Evolutionary conservation across 2,329 filamentous ascomycete genomes (phyloP).

Genomic region (Ascochyta rabiei): DNA sequence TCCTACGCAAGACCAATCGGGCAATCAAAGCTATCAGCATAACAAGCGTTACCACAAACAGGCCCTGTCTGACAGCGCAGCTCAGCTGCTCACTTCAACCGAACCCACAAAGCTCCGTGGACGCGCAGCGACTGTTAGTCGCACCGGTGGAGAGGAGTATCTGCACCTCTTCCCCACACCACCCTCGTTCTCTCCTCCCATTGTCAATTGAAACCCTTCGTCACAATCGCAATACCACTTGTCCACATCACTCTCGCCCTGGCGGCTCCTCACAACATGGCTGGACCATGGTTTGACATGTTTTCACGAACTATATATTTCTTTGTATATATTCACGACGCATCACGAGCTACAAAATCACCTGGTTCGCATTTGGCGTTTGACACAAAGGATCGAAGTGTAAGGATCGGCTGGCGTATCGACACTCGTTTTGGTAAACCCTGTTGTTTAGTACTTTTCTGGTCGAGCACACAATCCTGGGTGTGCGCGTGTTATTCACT

Average conservation of each 20-base stretch:
- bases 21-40: slow-evolving; percentile 28
- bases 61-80: slow-evolving; percentile 41
- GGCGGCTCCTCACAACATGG: neutral
- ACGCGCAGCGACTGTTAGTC: slow-evolving; percentile 39
- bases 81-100: slow-evolving; percentile 34
- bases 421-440: neutral
- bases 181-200: slow-evolving; percentile 22
- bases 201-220: slow-evolving; percentile 8
- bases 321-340: slow-evolving; percentile 18
- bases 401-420: neutral
- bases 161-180: slow-evolving; percentile 46
- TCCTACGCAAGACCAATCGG: slow-evolving; percentile 29
- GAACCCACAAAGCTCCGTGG: slow-evolving; percentile 21
- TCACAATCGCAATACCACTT: neutral
- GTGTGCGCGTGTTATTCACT: neutral
- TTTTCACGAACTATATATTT: slow-evolving; percentile 3
- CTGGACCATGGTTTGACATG: slow-evolving; percentile 1
- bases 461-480: neutral
- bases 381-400: neutral
- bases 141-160: slow-evolving; percentile 25
- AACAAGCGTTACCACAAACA: slow-evolving; percentile 43
- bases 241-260: neutral
- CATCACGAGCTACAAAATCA: slow-evolving; percentile 1
- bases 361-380: neutral
- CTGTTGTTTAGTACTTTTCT: neutral